Percentiles rank a stretch among this genome's conserved stretches.
phyloP scores from a whole-genome alignment of 2,329 filamentous ascomycete genomes.

The Diaporthe amygdali region DNA sequence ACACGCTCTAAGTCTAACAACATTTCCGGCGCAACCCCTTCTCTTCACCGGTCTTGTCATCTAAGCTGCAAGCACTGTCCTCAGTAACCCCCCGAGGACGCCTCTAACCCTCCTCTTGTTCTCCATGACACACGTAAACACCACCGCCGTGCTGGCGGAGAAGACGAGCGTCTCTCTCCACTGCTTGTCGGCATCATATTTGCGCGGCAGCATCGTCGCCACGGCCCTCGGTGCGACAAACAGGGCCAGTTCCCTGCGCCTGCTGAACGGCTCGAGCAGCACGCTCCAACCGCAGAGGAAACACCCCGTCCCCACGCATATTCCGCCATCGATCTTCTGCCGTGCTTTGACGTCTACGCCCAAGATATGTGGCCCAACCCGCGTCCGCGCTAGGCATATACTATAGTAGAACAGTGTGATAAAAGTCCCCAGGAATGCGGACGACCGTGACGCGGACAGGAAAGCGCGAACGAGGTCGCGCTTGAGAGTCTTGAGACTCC shows the following conservation, averaged over 20 bases:
- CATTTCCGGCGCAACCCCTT: not conserved
- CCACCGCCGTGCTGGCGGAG: conserved; percentile 69
- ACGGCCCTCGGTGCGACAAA: conserved; percentile 83
- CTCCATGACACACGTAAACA: conserved; percentile 72
- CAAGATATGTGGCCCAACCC: conserved; percentile 73
- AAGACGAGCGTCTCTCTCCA: conserved; percentile 72
- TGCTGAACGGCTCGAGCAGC: conserved; percentile 68
- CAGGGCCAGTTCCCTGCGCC: conserved; percentile 76
- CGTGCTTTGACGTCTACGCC: conserved; percentile 52
- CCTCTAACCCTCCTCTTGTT: conserved; percentile 68
- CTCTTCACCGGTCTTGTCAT: not conserved
- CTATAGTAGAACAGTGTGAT: conserved; percentile 84
- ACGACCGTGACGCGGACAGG: conserved; percentile 70
- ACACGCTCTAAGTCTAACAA: not conserved
- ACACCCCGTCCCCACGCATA: conserved; percentile 77
- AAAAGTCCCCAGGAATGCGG: conserved; percentile 78
- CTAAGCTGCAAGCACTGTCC: conserved; percentile 49
- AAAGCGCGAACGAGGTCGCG: conserved; percentile 54
- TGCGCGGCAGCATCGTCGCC: conserved; percentile 74
- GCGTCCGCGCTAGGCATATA: conserved; percentile 77
- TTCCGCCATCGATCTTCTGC: conserved; percentile 62
- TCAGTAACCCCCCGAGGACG: conserved; percentile 67
- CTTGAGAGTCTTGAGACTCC: conserved; percentile 42
- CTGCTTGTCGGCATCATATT: conserved; percentile 66
- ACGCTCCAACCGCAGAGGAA: conserved; percentile 83